Evolutionary conservation across 106 monocot species (phyloP).

Genomic region (Ottelia alismoides): DNA sequence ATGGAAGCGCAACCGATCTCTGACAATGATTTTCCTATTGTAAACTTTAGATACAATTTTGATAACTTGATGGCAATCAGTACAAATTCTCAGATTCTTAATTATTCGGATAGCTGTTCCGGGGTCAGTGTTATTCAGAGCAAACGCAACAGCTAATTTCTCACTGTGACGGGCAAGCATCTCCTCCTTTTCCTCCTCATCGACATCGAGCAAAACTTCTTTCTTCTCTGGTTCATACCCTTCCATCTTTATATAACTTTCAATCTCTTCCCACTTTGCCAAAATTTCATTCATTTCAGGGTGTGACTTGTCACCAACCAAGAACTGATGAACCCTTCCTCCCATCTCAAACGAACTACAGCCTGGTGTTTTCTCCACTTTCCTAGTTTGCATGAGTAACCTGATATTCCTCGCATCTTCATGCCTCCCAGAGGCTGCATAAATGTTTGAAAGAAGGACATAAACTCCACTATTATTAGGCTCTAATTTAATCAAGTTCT

Average conservation of each 20-base stretch:
- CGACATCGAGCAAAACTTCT: neutral
- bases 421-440: constrained; percentile 29
- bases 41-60: constrained; percentile 2
- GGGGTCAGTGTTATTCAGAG: neutral
- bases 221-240: neutral
- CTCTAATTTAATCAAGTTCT: constrained; percentile 22
- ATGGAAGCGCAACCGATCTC: constrained; percentile 1
- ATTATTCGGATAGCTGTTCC: neutral
- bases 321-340: constrained; percentile 28
- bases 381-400: constrained; percentile 22
- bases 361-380: constrained; percentile 31
- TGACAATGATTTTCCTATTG: neutral
- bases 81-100: constrained; percentile 3
- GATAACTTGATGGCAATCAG: neutral
- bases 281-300: constrained; percentile 15
- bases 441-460: constrained; percentile 34
- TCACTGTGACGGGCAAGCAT: neutral
- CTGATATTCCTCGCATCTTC: constrained; percentile 20
- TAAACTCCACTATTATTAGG: constrained; percentile 29
- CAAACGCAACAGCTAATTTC: too few relatives aligned
- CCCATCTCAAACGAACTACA: constrained; percentile 26
- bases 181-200: constrained; percentile 1
- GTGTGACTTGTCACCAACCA: constrained; percentile 30
- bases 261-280: constrained; percentile 30
- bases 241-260: constrained; percentile 23